These are phyloP conservation scores for Linanthus parryae DNA, from an alignment of 148 eudicot genomes.

Conservation along the genomic window DNA sequence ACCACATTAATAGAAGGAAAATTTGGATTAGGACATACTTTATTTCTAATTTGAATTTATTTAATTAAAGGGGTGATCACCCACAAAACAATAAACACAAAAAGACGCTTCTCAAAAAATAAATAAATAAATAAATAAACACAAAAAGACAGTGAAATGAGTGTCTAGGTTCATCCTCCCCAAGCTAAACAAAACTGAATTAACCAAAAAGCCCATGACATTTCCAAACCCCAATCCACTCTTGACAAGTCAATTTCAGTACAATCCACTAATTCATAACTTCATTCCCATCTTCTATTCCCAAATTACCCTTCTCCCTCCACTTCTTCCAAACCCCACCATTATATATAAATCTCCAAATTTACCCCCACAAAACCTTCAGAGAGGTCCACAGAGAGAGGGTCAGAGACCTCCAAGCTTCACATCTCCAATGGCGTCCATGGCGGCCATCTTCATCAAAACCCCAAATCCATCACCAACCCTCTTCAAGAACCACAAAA, in stretches of 20 bases:
- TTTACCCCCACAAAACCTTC: background rate
- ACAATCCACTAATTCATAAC: background rate
- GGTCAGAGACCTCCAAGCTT: background rate
- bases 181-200: background rate
- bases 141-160: background rate
- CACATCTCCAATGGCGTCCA: slow-evolving; percentile 49
- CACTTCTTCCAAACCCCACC: background rate
- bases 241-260: background rate
- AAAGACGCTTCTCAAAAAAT: no score
- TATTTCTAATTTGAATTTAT: no score
- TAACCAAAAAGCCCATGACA: background rate
- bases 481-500: slow-evolving; percentile 15
- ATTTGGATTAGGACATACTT: no score
- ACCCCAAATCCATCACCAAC: slow-evolving; percentile 21
- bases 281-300: background rate
- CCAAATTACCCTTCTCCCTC: slow-evolving; percentile 1
- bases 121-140: background rate
- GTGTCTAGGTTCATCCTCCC: slow-evolving; percentile 32
- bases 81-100: no score
- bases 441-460: slow-evolving; percentile 35
- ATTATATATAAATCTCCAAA: background rate
- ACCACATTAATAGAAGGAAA: no score
- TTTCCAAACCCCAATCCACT: background rate
- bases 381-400: background rate
- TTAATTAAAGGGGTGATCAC: no score